Evolutionary conservation across 129 eudicot genomes (phyloP).

Genomic region (sunflower (Helianthus annuus)): DNA sequence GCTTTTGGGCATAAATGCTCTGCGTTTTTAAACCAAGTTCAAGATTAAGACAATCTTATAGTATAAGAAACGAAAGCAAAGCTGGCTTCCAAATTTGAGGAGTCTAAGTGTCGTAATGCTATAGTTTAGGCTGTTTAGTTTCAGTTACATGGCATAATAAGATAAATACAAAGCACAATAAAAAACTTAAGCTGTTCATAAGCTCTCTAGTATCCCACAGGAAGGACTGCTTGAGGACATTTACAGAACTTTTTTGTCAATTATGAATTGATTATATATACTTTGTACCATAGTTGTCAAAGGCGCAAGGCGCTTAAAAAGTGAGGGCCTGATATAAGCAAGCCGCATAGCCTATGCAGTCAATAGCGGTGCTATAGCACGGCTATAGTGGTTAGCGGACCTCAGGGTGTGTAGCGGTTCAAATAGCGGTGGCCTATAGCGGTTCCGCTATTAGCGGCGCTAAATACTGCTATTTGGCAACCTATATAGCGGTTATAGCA

Average conservation of each 20-base stretch:
- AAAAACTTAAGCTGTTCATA: neutral
- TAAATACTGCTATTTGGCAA: too few relatives aligned
- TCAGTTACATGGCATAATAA: constrained; percentile 1
- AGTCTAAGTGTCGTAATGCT: neutral
- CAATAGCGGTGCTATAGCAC: too few relatives aligned
- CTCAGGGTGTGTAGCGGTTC: too few relatives aligned
- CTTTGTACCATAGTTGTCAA: too few relatives aligned
- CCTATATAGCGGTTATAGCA: too few relatives aligned
- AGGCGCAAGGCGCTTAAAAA: neutral
- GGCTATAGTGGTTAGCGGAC: too few relatives aligned
- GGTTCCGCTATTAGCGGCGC: too few relatives aligned
- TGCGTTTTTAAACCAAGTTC: neutral
- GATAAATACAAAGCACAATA: neutral
- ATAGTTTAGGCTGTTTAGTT: constrained; percentile 9
- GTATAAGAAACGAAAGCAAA: neutral
- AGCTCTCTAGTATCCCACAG: neutral
- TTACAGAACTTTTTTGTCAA: neutral
- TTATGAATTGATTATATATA: neutral
- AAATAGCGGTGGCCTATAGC: too few relatives aligned
- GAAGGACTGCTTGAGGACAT: neutral
- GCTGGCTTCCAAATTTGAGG: neutral
- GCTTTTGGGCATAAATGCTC: too few relatives aligned
- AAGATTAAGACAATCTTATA: neutral
- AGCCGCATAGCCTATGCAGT: too few relatives aligned
- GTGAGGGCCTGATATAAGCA: too few relatives aligned